A percentile compares a stretch with the other conserved stretches of the same genome.
phyloP scores from a whole-genome alignment of 176 grass and related monocot genomes.

The Avena sativa region DNA sequence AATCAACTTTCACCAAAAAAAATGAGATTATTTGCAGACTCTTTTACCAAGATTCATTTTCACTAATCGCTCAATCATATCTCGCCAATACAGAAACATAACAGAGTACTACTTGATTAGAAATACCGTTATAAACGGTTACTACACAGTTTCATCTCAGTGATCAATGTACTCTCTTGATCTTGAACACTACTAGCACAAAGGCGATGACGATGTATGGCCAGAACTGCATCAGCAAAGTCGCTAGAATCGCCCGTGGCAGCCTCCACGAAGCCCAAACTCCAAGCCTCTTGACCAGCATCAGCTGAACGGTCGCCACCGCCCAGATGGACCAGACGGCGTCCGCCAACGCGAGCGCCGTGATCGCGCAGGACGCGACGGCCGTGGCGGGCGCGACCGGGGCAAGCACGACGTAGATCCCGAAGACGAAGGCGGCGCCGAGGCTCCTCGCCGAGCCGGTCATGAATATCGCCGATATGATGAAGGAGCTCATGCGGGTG shows the following conservation, averaged over 20 bases:
- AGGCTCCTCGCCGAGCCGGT: constrained; percentile 41
- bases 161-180: constrained; percentile 6
- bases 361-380: constrained; percentile 23
- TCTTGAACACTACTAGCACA: neutral
- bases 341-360: constrained; percentile 11
- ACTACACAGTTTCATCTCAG: neutral
- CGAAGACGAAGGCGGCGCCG: constrained; percentile 42
- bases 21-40: too few species aligned
- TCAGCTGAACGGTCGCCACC: neutral
- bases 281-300: constrained; percentile 27
- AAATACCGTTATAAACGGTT: neutral
- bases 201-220: constrained; percentile 5
- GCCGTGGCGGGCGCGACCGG: constrained; percentile 8
- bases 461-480: constrained; percentile 24
- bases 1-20: too few species aligned
- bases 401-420: constrained; percentile 14
- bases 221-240: neutral
- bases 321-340: neutral
- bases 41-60: too few species aligned
- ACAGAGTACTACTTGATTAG: too few species aligned
- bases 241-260: neutral
- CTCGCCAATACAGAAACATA: too few species aligned
- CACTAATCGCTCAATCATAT: too few species aligned
- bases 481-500: constrained; percentile 27
- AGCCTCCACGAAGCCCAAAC: constrained; percentile 15